Evolutionary conservation across 2,329 filamentous ascomycete species (phyloP).

Genomic region (Pseudogymnoascus sp.): DNA sequence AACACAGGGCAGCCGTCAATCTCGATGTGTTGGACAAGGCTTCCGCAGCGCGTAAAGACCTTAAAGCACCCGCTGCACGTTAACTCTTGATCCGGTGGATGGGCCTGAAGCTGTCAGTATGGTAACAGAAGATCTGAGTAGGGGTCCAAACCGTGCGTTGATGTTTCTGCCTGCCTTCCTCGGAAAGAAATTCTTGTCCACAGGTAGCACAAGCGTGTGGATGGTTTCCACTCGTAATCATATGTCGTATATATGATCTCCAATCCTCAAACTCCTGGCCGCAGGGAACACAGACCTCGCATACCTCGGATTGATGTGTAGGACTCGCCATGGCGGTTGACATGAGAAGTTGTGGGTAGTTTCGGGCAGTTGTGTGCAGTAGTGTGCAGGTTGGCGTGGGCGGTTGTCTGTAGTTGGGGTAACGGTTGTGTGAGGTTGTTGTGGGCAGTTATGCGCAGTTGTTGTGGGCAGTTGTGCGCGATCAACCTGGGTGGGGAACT

Average conservation of each 20-base stretch:
- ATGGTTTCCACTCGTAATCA: conserved; percentile 6
- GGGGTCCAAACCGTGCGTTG: conserved; percentile 9
- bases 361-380: too few relatives aligned
- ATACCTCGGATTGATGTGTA: neutral
- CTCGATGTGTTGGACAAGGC: conserved; percentile 19
- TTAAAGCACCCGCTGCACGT: conserved; percentile 15
- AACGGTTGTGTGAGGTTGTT: too few relatives aligned
- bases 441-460: too few relatives aligned
- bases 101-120: conserved; percentile 12
- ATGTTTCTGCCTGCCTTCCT: conserved; percentile 12
- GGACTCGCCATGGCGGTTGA: neutral
- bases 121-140: neutral
- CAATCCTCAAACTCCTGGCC: neutral
- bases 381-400: too few relatives aligned
- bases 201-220: conserved; percentile 14
- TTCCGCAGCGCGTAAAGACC: conserved; percentile 18
- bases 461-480: neutral
- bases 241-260: conserved; percentile 12
- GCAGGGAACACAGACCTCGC: neutral
- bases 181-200: conserved; percentile 14
- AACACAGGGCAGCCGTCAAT: conserved; percentile 10
- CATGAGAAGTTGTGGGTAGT: neutral
- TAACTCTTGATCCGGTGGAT: conserved; percentile 16
- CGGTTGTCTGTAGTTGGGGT: too few relatives aligned
- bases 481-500: too few relatives aligned